phyloP scores from a whole-genome alignment of 495 filamentous ascomycete genomes.

The Penicillium samsonianum region DNA sequence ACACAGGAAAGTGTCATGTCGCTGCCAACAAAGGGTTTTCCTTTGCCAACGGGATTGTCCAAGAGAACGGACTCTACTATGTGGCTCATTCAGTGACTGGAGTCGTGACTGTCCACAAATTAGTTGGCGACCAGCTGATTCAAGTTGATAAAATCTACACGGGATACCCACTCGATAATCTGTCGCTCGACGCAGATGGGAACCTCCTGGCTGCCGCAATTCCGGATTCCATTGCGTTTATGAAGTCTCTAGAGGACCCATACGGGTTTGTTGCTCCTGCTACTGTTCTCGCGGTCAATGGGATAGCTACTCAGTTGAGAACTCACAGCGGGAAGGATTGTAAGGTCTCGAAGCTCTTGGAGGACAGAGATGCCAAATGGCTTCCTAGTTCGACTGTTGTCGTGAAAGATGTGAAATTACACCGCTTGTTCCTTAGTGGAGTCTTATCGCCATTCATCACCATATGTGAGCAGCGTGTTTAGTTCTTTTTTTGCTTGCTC shows the following conservation, averaged over 20 bases:
- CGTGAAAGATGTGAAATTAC: background rate
- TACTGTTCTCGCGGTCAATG: background rate
- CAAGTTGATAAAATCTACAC: background rate
- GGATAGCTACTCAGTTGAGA: background rate
- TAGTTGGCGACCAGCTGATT: background rate
- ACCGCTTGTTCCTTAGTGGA: constrained; percentile 17
- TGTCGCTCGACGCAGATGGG: constrained; percentile 40
- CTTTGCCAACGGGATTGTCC: background rate
- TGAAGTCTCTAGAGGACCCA: constrained; percentile 6
- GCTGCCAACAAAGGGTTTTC: background rate
- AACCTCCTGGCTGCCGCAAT: constrained; percentile 37
- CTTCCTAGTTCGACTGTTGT: background rate
- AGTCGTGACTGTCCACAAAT: background rate
- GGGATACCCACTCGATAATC: constrained; percentile 32
- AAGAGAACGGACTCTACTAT: background rate
- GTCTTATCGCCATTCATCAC: constrained; percentile 16
- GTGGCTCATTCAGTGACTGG: background rate
- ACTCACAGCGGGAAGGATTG: background rate
- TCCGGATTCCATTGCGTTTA: constrained; percentile 22
- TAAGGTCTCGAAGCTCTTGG: background rate
- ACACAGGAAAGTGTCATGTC: background rate
- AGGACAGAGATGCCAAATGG: background rate
- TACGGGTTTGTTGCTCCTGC: background rate
- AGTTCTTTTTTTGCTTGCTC: background rate
- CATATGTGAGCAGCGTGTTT: constrained; percentile 6